These are phyloP conservation scores for Syzygium aqueum DNA, from an alignment of 345 rosid genomes.

Conservation along the genomic window DNA sequence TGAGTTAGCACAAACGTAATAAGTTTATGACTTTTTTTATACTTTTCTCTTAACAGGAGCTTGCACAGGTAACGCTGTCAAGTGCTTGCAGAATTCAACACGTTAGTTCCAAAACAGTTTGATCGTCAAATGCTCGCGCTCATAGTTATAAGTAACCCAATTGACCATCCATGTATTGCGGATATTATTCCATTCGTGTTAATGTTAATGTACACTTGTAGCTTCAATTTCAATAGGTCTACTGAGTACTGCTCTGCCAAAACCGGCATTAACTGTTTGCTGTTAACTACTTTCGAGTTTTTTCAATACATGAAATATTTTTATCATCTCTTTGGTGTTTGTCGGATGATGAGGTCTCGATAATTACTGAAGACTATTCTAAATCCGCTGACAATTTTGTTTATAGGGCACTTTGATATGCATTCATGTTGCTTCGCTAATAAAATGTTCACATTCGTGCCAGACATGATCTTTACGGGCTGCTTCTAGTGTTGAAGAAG, in stretches of 20 bases:
- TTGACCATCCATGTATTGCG: neutral
- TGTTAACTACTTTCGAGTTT: neutral
- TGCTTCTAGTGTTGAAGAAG: constrained; percentile 81
- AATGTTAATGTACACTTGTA: neutral
- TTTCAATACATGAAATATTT: neutral
- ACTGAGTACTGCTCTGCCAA: neutral
- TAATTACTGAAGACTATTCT: neutral
- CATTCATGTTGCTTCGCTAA: neutral
- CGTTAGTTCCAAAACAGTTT: neutral
- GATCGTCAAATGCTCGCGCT: no score
- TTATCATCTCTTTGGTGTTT: neutral
- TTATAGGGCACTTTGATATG: neutral
- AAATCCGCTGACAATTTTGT: no score
- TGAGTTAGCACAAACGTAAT: no score
- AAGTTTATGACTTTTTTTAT: no score
- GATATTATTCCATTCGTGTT: neutral
- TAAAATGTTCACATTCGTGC: neutral
- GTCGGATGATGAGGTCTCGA: neutral
- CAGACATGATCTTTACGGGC: constrained; percentile 84
- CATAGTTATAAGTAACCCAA: neutral
- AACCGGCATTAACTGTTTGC: neutral
- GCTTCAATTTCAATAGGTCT: neutral
- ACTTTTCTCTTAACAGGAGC: neutral
- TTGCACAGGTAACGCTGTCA: rapidly evolving
- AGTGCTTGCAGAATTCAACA: neutral